Evolutionary conservation across 106 monocot genomes (phyloP), one percentile per base, ranked within the genome.

Genomic region (Allium cepa): DNA sequence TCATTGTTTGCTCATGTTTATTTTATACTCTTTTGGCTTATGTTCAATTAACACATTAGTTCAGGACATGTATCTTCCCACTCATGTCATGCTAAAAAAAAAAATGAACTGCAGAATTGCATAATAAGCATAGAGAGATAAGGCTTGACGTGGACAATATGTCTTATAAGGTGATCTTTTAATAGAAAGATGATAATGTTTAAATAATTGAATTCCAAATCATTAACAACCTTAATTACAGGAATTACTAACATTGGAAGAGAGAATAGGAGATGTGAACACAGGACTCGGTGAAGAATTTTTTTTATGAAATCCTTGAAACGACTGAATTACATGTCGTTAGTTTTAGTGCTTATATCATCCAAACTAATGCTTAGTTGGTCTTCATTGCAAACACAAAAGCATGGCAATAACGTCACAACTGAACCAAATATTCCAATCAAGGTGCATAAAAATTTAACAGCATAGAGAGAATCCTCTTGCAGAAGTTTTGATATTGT

Each of bases 81-180:
- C 69, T 13, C 81, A 79, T 66, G 73, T 80, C 56, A 56, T 70
- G 17, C 62, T 81, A 62, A 77, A 71, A 46, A 84, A 74, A 0
- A 78, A 22, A 22, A n/a, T n/a, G 79, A 18, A 72, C 70, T 28
- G 72, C 67, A 10, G 82, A 87, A 26, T 60, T 86, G 71, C 81
- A 82, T 59, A 86, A 94, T 62, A 83, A 86, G 28, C 93, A 94
- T 63, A 81, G 93, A 72, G 93, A 89, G 64, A 77, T 94, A 88
- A 72, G 89, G 67, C 93, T 94, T 26, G 93, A 94, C 70, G 88
- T 94, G n/a, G 93, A 94, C 60, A 89, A 89, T 50, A 94, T 94
- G 93, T 89, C 93, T 57, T 94, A 89, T 69, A 89, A 94, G 93
- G 93, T 89, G 8, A 53, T 67, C 9, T 4, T 57, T 14, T 15